These are phyloP conservation scores for Clathrospora elynae DNA, from an alignment of 2,329 filamentous ascomycete species.

Conservation along the genomic window DNA sequence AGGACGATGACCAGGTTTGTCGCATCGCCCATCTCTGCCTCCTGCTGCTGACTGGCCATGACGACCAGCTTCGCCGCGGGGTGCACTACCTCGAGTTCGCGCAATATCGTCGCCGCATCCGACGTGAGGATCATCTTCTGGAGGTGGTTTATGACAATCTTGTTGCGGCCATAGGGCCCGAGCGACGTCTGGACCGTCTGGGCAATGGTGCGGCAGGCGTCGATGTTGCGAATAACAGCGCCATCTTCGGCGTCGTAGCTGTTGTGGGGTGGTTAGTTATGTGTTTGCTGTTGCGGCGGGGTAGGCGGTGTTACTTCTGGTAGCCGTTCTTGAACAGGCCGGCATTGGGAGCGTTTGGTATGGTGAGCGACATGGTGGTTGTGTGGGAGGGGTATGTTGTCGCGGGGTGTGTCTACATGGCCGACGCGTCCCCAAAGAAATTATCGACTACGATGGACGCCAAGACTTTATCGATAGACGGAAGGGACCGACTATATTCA, in stretches of 20 bases:
- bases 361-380: slow-evolving; percentile 85
- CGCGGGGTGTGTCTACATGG: slow-evolving; percentile 26
- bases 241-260: slow-evolving; percentile 99
- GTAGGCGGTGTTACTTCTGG: slow-evolving; percentile 72
- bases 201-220: slow-evolving; percentile 94
- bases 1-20: slow-evolving; percentile 97
- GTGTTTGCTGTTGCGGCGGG: slow-evolving; percentile 23
- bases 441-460: no score
- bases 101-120: slow-evolving; percentile 94
- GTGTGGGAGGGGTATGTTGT: slow-evolving; percentile 39
- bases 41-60: slow-evolving; percentile 99
- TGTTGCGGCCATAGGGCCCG: slow-evolving; percentile 97
- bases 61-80: slow-evolving; percentile 96
- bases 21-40: slow-evolving; percentile 97
- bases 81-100: slow-evolving; percentile 97
- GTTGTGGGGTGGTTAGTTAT: slow-evolving; percentile 45
- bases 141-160: slow-evolving; percentile 99
- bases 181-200: slow-evolving; percentile 96
- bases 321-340: slow-evolving; percentile 96
- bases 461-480: no score
- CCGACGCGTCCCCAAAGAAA: slow-evolving; percentile 38
- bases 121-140: slow-evolving; percentile 99
- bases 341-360: slow-evolving; percentile 90
- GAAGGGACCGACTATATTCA: no score
- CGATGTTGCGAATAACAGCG: slow-evolving; percentile 96